Base-by-base conservation (phyloP, 306 rosid species). In the Rosa persica region DNA sequence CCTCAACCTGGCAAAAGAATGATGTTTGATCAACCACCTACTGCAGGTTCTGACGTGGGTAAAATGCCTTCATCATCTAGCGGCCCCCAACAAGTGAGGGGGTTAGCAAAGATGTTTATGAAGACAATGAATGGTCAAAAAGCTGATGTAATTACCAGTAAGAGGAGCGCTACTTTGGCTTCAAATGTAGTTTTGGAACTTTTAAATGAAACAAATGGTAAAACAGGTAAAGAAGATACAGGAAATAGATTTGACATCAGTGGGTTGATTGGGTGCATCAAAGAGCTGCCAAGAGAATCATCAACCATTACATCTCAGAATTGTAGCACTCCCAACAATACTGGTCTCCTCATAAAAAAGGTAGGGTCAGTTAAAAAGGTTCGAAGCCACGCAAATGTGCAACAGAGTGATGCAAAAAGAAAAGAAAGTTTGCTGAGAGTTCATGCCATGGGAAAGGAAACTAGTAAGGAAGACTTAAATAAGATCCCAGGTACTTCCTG, bases 221-320 rank as follows among this genome's bases (percentile, higher is more conserved):
- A 11, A 12, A 19, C 57, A 51, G 48, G 58, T 34, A 46, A 74
- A 20, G 44, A 65, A 64, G 71, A 71, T 61, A 39, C n/a, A 6
- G 30, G 65, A 61, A 38, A 20, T 16, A 43, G 17, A 30, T 62
- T 23, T 9, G 27, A 4, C 47, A 30, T 72, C 48, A 44, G 9
- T 16, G 34, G 60, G 12, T 67, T 80, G 47, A 43, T 80, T 73
- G 36, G 62, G 70, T 74, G 61, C 83, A 67, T 73, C 23, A 5
- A 52, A 27, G 47, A 11, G 47, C 6, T 72, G 44, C 65, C 76
- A 34, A 4, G 0, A 36, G 47, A 72, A 51, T 12, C 46, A 34
- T 51, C 23, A 17, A 30, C 57, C 13, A 52, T 11, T 34, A 52
- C 23, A 36, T 17, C 65, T 72, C 76, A 19, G 44, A 36, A 30